Percentiles rank a stretch among this genome's conserved stretches.
These are phyloP conservation scores for Craspedostauros australis DNA, from an alignment of 108 stramenopile species.

Conservation along the genomic window DNA sequence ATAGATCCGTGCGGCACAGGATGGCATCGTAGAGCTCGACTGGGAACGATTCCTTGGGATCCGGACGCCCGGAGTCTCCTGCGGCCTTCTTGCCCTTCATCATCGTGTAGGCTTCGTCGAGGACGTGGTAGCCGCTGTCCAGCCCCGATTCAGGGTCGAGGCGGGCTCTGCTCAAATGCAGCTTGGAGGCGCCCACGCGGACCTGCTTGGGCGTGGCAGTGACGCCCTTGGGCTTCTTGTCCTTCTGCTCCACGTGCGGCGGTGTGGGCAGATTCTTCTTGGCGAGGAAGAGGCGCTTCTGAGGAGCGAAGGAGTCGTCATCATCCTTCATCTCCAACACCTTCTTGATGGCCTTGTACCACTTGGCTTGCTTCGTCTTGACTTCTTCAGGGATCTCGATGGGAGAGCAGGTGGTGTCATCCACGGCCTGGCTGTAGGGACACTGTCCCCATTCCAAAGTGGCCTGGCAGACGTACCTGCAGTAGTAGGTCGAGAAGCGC, in stretches of 20 bases:
- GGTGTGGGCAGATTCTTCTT: neutral
- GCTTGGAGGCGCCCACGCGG: neutral
- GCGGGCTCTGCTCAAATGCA: neutral
- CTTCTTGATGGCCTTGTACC: conserved; percentile 7
- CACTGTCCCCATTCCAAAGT: conserved; percentile 1
- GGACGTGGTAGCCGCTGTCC: neutral
- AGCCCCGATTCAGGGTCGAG: neutral
- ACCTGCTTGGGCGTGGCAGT: neutral
- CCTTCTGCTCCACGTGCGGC: neutral
- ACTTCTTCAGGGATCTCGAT: neutral
- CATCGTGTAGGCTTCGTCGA: neutral
- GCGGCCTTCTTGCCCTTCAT: no score
- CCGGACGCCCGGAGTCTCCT: no score
- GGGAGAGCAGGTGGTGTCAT: neutral
- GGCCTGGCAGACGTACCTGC: conserved; percentile 3
- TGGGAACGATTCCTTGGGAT: neutral
- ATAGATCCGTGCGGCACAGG: neutral
- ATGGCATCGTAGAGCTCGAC: neutral
- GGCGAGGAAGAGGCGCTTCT: neutral
- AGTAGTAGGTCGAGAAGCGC: neutral
- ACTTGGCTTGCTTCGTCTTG: no score
- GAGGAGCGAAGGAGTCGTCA: neutral
- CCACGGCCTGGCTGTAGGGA: conserved; percentile 5
- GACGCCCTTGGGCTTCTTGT: neutral
- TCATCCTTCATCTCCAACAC: neutral